A percentile compares a stretch with the other conserved stretches of the same genome.
phyloP scores from a whole-genome alignment of 228 moss, liverwort and hornwort species.

The Sphagnum magellanicum region DNA sequence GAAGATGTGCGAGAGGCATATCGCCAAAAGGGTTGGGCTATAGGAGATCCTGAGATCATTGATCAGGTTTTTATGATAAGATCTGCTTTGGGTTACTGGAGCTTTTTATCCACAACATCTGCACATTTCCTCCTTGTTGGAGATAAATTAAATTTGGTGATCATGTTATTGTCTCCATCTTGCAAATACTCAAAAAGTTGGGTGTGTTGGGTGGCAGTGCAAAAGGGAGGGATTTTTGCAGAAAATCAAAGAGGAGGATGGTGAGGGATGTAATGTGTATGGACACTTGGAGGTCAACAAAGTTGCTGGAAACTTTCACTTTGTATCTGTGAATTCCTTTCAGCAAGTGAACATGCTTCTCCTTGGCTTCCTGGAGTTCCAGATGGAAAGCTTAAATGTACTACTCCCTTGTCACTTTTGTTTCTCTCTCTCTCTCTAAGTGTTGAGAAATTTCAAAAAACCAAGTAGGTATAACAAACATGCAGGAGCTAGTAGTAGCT shows the following conservation, averaged over 20 bases:
- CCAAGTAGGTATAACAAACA: too few relatives aligned
- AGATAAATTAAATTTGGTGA: too few relatives aligned
- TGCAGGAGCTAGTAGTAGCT: too few relatives aligned
- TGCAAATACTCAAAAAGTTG: background rate
- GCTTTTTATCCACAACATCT: too few relatives aligned
- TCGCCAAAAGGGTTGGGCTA: conserved; percentile 93
- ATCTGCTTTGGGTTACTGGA: too few relatives aligned
- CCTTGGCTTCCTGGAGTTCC: conserved; percentile 76
- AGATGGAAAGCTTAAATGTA: conserved; percentile 90
- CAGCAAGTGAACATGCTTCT: conserved; percentile 97
- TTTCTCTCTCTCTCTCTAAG: background rate
- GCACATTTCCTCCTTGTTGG: too few relatives aligned
- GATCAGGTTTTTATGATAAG: conserved; percentile 51
- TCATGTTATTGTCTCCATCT: too few relatives aligned
- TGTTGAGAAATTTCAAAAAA: too few relatives aligned
- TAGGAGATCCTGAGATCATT: conserved; percentile 74
- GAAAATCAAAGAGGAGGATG: conserved; percentile 93
- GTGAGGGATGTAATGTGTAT: conserved; percentile 95
- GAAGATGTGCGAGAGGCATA: conserved; percentile 99
- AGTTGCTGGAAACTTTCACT: conserved; percentile 98
- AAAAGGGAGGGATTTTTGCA: conserved; percentile 93
- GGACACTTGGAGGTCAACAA: conserved; percentile 98
- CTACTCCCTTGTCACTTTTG: background rate
- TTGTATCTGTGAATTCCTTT: conserved; percentile 95
- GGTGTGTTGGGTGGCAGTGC: conserved; percentile 46